Base-by-base conservation (phyloP, 495 filamentous ascomycete species). In the Hypoxylon subgilvum region DNA sequence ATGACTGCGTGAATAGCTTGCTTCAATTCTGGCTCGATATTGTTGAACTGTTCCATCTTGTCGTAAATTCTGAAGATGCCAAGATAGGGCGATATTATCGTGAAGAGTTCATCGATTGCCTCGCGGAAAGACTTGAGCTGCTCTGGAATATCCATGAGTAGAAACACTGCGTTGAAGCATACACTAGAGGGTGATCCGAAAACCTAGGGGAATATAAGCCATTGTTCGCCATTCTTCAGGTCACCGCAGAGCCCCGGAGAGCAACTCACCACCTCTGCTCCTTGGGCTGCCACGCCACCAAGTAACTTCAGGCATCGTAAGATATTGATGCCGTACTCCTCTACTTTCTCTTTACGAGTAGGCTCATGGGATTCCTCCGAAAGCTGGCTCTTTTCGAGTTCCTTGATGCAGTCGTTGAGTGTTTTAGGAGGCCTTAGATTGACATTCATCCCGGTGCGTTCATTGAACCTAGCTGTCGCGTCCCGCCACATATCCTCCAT, bases 161-260 rank as follows among this genome's bases (percentile, higher is more conserved):
- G 47, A 7, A 46, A 67, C 0, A 69, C 12, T 4, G 67, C 67
- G 13, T 67, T 69, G 32, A 69, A 69, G 41, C 67, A 69, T 8
- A 69, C 16, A 1, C 41, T 41, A 8, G 64, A 55, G 1, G 67
- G 60, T 5, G 54, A 50, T 27, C 23, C 23, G 17, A 69, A 65
- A 18, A 35, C 27, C 28, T 42, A 22, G 18, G 32, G 5, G 34
- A 6, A 6, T 13, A 40, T 19, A 5, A 23, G 8, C n/a, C 4
- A 6, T 10, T 27, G 4, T 27, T 27, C 23, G 23, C 8, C 8
- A 8, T 8, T 27, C 8, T 27, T 27, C 23, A 27, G n/a, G n/a
- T n/a, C n/a, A n/a, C n/a, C 23, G 8, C 8, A 27, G 23, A 27
- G 23, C 23, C 3, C 23, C 23, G 23, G 23, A 23, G 4, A 42